Conservation (phyloP, 2,329 filamentous ascomycete species). For the Verticillium alfalfae region DNA sequence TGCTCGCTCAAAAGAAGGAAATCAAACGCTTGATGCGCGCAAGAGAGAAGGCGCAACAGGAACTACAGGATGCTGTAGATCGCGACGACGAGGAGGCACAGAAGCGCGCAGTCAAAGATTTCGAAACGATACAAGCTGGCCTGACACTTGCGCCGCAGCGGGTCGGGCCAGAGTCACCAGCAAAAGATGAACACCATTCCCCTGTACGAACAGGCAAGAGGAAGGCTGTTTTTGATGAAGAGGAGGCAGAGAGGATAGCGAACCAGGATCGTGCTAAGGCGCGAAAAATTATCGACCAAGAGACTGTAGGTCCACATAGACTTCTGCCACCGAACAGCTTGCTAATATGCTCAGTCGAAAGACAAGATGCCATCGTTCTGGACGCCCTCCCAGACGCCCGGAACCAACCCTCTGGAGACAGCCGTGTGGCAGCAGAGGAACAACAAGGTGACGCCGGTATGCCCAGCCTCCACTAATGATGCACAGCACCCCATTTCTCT, state of each 20-base stretch:
- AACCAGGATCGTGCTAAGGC: constrained; percentile 65
- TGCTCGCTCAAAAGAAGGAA: constrained; percentile 88
- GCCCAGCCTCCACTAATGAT: constrained; percentile 65
- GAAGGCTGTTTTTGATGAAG: constrained; percentile 75
- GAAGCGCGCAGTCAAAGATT: constrained; percentile 68
- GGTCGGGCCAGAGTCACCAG: background rate
- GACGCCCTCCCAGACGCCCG: constrained; percentile 79
- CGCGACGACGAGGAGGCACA: constrained; percentile 64
- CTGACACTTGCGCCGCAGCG: constrained; percentile 27
- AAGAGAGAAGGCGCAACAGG: constrained; percentile 54
- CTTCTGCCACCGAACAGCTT: background rate
- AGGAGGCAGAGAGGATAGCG: constrained; percentile 67
- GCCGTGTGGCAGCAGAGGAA: constrained; percentile 37
- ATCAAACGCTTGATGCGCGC: constrained; percentile 74
- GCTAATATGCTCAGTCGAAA: constrained; percentile 6
- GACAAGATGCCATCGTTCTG: constrained; percentile 75
- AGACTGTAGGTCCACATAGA: constrained; percentile 49
- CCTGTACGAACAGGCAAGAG: constrained; percentile 45
- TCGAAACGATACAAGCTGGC: constrained; percentile 79
- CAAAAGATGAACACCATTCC: background rate
- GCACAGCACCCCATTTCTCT: constrained; percentile 70
- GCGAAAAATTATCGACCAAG: constrained; percentile 64
- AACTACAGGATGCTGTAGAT: constrained; percentile 54
- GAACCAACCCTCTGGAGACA: constrained; percentile 22
- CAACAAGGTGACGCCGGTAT: constrained; percentile 64